Percentiles rank a stretch among this genome's conserved stretches.
Evolutionary conservation across 106 monocot genomes (phyloP).

Genomic region (Dioscorea alata): DNA sequence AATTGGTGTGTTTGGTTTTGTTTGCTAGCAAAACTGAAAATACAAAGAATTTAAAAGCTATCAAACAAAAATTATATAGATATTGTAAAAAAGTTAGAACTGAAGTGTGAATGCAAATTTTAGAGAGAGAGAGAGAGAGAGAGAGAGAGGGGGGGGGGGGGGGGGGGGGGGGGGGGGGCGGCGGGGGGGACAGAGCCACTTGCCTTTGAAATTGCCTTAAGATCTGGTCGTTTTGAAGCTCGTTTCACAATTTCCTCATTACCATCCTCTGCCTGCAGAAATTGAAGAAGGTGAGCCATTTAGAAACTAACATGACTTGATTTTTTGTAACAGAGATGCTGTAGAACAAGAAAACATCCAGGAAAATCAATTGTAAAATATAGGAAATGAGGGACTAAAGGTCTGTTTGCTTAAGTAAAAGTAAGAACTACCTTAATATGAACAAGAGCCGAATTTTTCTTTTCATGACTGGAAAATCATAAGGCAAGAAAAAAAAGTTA

Average conservation of each 20-base stretch:
- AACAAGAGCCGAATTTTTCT: too few relatives aligned
- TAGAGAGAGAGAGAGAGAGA: background rate
- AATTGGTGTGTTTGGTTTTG: too few relatives aligned
- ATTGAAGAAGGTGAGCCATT: background rate
- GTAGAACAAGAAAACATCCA: background rate
- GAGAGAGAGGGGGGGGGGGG: background rate
- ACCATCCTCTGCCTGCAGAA: background rate
- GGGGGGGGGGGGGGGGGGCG: too few relatives aligned
- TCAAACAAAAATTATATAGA: background rate
- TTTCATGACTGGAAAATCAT: too few relatives aligned
- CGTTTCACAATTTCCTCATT: conserved; percentile 19
- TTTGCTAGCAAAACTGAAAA: background rate
- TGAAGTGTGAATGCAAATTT: background rate
- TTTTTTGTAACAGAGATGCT: background rate
- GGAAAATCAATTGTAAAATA: background rate
- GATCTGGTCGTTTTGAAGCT: conserved; percentile 51
- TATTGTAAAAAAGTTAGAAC: background rate
- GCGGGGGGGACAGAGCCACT: background rate
- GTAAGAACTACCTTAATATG: too few relatives aligned
- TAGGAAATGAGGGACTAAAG: background rate
- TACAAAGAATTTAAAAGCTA: background rate
- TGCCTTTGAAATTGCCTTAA: conserved; percentile 51
- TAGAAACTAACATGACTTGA: background rate
- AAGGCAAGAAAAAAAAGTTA: too few relatives aligned
- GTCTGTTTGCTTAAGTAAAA: background rate